Conservation (phyloP, 2,329 filamentous ascomycete genomes). For the Hypoxylon sp. region DNA sequence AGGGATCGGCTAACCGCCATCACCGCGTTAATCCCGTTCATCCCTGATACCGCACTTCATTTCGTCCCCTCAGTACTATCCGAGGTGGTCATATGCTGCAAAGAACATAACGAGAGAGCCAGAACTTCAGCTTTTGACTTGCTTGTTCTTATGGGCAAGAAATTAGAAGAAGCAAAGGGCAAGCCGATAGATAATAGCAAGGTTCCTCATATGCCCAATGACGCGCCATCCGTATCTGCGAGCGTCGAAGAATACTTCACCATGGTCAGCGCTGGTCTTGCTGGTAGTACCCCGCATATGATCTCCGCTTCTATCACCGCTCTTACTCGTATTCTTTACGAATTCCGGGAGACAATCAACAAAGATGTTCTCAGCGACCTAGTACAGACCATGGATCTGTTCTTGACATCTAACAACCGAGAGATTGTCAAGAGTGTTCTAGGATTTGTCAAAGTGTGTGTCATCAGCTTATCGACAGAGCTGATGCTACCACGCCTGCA, state of each 20-base stretch:
- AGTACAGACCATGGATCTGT: slow-evolving; percentile 94
- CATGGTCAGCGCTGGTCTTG: slow-evolving; percentile 96
- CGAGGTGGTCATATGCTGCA: slow-evolving; percentile 95
- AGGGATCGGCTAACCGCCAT: slow-evolving; percentile 88
- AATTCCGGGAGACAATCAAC: slow-evolving; percentile 79
- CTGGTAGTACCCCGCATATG: slow-evolving; percentile 94
- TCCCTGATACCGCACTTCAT: slow-evolving; percentile 81
- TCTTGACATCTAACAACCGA: slow-evolving; percentile 94
- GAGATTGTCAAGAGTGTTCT: slow-evolving; percentile 95
- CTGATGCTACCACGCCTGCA: slow-evolving; percentile 80
- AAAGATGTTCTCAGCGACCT: slow-evolving; percentile 79
- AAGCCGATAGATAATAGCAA: slow-evolving; percentile 84
- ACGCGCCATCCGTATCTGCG: slow-evolving; percentile 79
- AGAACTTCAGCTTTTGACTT: slow-evolving; percentile 89
- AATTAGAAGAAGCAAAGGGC: slow-evolving; percentile 72
- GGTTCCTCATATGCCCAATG: slow-evolving; percentile 84
- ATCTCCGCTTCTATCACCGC: slow-evolving; percentile 97
- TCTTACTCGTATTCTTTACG: slow-evolving; percentile 89
- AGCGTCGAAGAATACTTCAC: slow-evolving; percentile 96
- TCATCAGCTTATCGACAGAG: slow-evolving; percentile 82
- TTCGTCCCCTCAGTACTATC: slow-evolving; percentile 93
- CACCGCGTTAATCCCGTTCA: slow-evolving; percentile 77
- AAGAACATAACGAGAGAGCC: slow-evolving; percentile 96
- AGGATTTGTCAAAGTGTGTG: slow-evolving; percentile 95
- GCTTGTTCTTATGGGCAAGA: slow-evolving; percentile 86